Evolutionary conservation across 2,329 filamentous ascomycete genomes (phyloP).

Genomic region (Ascochyta rabiei): DNA sequence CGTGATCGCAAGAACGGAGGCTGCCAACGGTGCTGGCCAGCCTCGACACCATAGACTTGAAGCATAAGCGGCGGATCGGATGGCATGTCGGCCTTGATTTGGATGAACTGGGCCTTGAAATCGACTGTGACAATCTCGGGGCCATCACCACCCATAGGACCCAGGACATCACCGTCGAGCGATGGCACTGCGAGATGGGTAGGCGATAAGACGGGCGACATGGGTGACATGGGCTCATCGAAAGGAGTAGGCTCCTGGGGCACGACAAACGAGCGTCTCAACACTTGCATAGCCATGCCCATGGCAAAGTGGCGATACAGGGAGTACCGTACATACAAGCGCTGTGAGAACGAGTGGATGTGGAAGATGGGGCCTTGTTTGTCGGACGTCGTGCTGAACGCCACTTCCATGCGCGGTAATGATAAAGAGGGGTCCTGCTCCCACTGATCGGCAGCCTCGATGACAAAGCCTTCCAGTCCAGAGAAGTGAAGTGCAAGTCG

Average conservation of each 20-base stretch:
- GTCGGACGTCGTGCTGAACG: slow-evolving; percentile 84
- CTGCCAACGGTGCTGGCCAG: slow-evolving; percentile 85
- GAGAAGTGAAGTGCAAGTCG: slow-evolving; percentile 80
- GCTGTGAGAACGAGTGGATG: slow-evolving; percentile 79
- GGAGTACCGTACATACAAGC: slow-evolving; percentile 85
- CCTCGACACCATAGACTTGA: slow-evolving; percentile 81
- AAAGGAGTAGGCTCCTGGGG: slow-evolving; percentile 18
- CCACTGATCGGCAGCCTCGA: slow-evolving; percentile 83
- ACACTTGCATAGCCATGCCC: slow-evolving; percentile 77
- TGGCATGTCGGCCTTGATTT: slow-evolving; percentile 88
- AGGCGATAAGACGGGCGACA: slow-evolving; percentile 20
- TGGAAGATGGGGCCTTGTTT: slow-evolving; percentile 87
- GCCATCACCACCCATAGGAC: slow-evolving; percentile 32
- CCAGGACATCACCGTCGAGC: slow-evolving; percentile 37
- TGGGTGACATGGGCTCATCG: slow-evolving; percentile 18
- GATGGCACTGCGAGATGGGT: slow-evolving; percentile 43
- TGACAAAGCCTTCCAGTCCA: slow-evolving; percentile 86
- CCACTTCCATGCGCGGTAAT: slow-evolving; percentile 85
- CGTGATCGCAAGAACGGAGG: slow-evolving; percentile 79
- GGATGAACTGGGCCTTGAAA: slow-evolving; percentile 78
- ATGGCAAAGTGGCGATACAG: slow-evolving; percentile 91
- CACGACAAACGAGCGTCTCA: slow-evolving; percentile 57
- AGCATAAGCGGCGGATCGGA: slow-evolving; percentile 90
- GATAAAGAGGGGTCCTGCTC: slow-evolving; percentile 86
- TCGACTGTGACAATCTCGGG: slow-evolving; percentile 80